Evolutionary conservation across 31 red algal species (phyloP).

Genomic region (Endocladia muricata): DNA sequence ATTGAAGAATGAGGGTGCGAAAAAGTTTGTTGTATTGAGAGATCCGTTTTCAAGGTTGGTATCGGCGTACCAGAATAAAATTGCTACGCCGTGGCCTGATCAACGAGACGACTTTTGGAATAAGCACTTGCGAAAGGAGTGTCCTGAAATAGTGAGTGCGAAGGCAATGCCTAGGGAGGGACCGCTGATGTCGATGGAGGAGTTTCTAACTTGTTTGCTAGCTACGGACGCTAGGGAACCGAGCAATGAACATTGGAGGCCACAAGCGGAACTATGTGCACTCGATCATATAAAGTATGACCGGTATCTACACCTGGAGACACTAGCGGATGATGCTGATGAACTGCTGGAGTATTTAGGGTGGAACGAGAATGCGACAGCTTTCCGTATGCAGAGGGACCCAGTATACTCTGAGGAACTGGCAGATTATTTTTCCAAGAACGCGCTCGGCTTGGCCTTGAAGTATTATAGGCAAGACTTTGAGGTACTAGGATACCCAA

Average conservation of each 20-base stretch:
- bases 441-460: constrained; percentile 26
- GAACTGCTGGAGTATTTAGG: not conserved
- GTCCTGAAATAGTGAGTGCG: constrained; percentile 21
- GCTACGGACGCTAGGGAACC: constrained; percentile 9
- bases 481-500: constrained; percentile 18
- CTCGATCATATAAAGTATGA: constrained; percentile 35
- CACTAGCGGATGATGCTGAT: constrained; percentile 8
- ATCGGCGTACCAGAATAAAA: constrained; percentile 47
- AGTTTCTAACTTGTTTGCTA: constrained; percentile 29
- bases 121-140: constrained; percentile 35
- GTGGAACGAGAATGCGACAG: constrained; percentile 26
- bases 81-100: constrained; percentile 45
- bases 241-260: constrained; percentile 55
- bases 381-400: constrained; percentile 17
- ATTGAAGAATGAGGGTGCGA: not conserved
- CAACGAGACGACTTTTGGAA: constrained; percentile 44
- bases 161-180: constrained; percentile 23
- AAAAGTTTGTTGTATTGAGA: constrained; percentile 43
- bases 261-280: constrained; percentile 32
- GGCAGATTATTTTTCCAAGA: constrained; percentile 9
- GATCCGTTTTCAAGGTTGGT: constrained; percentile 47
- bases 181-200: constrained; percentile 29
- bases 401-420: constrained; percentile 26
- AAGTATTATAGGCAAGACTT: constrained; percentile 35
- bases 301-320: constrained; percentile 20